Evolutionary conservation across 768 basidiomycete genomes (phyloP), one percentile per base, ranked within the genome.

Genomic region (Nidularia pulvinata): DNA sequence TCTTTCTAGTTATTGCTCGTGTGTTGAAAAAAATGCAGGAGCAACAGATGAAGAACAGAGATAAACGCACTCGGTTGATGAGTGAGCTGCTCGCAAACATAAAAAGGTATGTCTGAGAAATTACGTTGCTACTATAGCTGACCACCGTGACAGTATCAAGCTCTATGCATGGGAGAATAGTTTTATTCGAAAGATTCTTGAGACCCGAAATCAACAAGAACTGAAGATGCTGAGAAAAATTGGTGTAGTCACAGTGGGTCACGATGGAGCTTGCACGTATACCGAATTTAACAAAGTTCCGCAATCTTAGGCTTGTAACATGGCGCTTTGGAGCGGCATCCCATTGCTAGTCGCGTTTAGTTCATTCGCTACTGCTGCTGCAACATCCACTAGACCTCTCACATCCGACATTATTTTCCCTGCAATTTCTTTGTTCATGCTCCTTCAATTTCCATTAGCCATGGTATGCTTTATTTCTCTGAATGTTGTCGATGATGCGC

Each of bases 401-500:
- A 98, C 96, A 0, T 83, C 89, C 0, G 95, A 97, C 57, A 74
- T 93, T 49, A 95, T 98, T 57, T 98, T 98, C 80, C 96, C 96
- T n/a, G 86, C 92, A 0, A 94, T 98, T 56, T 88, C 92, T 0
- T 71, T 95, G 33, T 95, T 94, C 73, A 87, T 91, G 84, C 75
- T 96, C 0, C 73, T 96, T 33, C 85, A 88, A 53, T 95, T 95
- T 70, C 93, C 93, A 1, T 74, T 95, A 22, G 89, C 83, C 2
- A 90, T 93, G 89, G 88, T 89, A 65, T 37, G 75, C 64, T 37
- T 42, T 37, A 14, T 35, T 51, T 10, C 42, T 42, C 47, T 6
- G 33, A 14, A 58, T 39, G 45, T 46, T 39, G 35, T 55, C 37
- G 9, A 43, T 25, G 37, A 52, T 30, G 46, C 55, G 14, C 50